Base-by-base conservation (phyloP, 1,284 basidiomycete species). In the Termitomyces sp. region DNA sequence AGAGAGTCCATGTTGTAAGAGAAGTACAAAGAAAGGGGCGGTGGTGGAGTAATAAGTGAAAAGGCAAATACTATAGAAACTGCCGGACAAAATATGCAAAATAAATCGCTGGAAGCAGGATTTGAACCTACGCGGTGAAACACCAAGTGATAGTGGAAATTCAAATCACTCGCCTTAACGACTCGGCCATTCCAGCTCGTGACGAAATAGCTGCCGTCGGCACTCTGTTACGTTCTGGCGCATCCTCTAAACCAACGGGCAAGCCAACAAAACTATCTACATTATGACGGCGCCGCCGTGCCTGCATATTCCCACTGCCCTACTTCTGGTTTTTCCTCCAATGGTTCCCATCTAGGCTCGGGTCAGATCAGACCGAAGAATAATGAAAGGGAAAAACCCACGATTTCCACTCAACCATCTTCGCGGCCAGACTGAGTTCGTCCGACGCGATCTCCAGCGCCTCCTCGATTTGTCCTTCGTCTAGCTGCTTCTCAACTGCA, bases 371-470 rank as follows among this genome's bases (percentile, higher is more conserved):
- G 47, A 52, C 31, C 24, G 46, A 48, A 44, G 44, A 40, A 49
- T 38, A 49, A 35, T 49, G 24, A 31, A 30, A 50, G 50, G 28
- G 38, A 54, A 46, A 37, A 24, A 46, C 47, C 89, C 70, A 99
- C 95, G 91, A 83, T 76, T 97, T 97, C 92, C 93, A 98, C 67
- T 96, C 90, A 21, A 87, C 67, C 88, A 98, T 93, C 74, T 92
- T 91, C 35, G 77, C 77, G 1, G 81, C 89, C 41, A 98, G 74
- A 47, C 72, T 76, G 54, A 91, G 74, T 73, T 99, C 96, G 60
- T 91, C 88, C 61, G 86, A 70, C 3, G 94, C 95, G 71, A 93
- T 84, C 62, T 85, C 78, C 57, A 99, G 64, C 35, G 89, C 80
- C 68, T 93, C 82, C 72, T 96, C 93, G 49, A 94, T 86, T 60